Conservation (phyloP, 257 asterid species). For the Haberlea rhodopensis region DNA sequence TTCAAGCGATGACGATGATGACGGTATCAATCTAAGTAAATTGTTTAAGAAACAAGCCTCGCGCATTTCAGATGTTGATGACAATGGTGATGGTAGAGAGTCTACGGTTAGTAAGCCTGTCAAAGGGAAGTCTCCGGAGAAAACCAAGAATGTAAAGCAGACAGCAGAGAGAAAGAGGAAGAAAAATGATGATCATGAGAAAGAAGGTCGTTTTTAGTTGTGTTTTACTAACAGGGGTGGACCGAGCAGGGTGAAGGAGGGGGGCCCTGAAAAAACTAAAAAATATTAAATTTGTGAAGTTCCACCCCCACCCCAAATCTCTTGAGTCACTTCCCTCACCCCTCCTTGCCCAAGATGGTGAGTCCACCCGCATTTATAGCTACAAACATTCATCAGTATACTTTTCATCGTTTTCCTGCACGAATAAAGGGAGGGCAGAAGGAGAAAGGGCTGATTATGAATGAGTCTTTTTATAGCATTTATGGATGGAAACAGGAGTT, state of each 20-base stretch:
- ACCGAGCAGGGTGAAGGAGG: not conserved
- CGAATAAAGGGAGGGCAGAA: not conserved
- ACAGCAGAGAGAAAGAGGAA: constrained; percentile 44
- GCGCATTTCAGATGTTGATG: constrained; percentile 22
- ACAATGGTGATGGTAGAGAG: constrained; percentile 26
- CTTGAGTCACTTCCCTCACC: not conserved
- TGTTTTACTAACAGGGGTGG: not conserved
- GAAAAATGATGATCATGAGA: constrained; percentile 30
- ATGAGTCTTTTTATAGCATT: not conserved
- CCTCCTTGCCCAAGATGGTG: not conserved
- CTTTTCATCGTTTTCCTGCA: no score
- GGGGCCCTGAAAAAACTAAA: not conserved
- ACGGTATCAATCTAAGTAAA: constrained; percentile 42
- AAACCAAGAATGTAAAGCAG: constrained; percentile 32
- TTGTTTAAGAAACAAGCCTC: constrained; percentile 46
- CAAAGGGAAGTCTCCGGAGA: constrained; percentile 39
- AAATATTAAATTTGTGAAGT: not conserved
- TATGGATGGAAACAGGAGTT: not conserved
- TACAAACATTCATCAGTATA: not conserved
- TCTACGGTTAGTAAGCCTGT: constrained; percentile 24
- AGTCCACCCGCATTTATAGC: not conserved
- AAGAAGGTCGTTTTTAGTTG: constrained; percentile 31
- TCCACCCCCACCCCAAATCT: not conserved
- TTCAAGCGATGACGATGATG: constrained; percentile 58
- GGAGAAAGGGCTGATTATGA: not conserved